A percentile compares a stretch with the other conserved stretches of the same genome.
Evolutionary conservation across 345 rosid genomes (phyloP).

Genomic region (Ceriops zippeliana): DNA sequence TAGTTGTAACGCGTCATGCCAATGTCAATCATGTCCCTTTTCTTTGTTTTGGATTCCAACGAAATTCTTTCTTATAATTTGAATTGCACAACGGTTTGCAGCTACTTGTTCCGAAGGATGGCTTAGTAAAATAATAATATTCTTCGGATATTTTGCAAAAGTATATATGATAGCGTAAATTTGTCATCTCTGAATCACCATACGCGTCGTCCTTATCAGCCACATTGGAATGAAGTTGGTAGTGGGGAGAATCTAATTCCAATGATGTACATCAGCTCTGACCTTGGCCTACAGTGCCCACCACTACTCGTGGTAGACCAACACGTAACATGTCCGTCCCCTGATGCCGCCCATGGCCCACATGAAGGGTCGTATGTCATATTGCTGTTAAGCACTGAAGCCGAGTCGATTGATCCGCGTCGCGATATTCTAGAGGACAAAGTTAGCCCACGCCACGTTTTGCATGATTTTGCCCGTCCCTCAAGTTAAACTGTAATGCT

Average conservation of each 20-base stretch:
- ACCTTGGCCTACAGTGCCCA: not conserved
- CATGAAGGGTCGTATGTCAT: not conserved
- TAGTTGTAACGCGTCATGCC: no score
- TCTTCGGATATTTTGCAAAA: no score
- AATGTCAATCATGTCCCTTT: no score
- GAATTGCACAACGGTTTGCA: no score
- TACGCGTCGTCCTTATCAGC: conserved; percentile 25
- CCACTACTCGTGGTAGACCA: conserved; percentile 6
- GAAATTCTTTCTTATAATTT: no score
- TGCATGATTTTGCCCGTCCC: no score
- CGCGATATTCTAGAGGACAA: not conserved
- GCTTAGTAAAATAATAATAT: no score
- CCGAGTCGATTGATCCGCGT: not conserved
- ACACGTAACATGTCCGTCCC: not conserved
- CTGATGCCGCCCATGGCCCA: not conserved
- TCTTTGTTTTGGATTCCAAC: no score
- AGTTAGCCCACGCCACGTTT: no score
- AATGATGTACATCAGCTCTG: conserved; percentile 1
- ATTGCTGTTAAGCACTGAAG: not conserved
- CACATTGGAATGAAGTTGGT: not conserved
- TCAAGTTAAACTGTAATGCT: no score
- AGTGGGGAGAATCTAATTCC: conserved; percentile 33
- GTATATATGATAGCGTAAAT: not conserved
- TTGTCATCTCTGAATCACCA: conserved; percentile 7
- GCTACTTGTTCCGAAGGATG: no score